Base-by-base conservation (phyloP, 2,329 filamentous ascomycete genomes). In the Ascochyta lentis region DNA sequence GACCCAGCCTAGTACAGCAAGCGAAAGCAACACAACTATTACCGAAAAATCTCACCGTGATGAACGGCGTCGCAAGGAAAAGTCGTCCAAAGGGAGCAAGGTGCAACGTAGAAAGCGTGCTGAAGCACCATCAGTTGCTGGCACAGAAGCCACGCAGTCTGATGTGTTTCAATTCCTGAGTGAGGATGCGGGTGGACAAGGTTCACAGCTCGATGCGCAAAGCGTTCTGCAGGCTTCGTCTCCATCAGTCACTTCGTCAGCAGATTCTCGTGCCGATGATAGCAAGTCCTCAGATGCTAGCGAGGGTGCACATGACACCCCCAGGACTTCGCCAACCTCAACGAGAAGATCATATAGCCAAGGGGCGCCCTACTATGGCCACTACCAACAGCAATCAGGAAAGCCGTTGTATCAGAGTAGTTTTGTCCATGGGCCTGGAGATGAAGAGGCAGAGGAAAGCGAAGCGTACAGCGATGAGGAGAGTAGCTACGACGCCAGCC, bases 1-100 rank as follows among this genome's bases (percentile, higher is more conserved):
- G 40, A 80, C 78, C 3, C 73, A 75, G 46, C 79, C 78, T 13
- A 73, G 68, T 46, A 67, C 67, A 15, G 79, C 78, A 1, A 79
- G 75, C 60, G 77, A 73, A n/a, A 81, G 78, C 63, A 78, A 73
- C 50, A 78, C 78, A 1, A 81, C 79, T 3, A 72, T 80, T 12
- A 81, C 77, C 10, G 78, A 79, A 57, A 69, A 69, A 38, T 77
- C 76, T 4, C 79, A 79, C 58, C 68, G 78, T 51, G 68, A 78
- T 31, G 67, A 65, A 41, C 64, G 56, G 19, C 59, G 61, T 39
- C 54, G 60, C 23, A 54, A 56, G 15, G 69, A 70, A 33, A 64
- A 62, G 51, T 31, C 26, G 12, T 34, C 48, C 39, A 49, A 64
- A 67, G 51, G 59, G 16, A 31, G 33, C 44, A 29, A 60, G 56